Base-by-base conservation (phyloP, 2,329 filamentous ascomycete species). In the Endoconidiophora laricicola region DNA sequence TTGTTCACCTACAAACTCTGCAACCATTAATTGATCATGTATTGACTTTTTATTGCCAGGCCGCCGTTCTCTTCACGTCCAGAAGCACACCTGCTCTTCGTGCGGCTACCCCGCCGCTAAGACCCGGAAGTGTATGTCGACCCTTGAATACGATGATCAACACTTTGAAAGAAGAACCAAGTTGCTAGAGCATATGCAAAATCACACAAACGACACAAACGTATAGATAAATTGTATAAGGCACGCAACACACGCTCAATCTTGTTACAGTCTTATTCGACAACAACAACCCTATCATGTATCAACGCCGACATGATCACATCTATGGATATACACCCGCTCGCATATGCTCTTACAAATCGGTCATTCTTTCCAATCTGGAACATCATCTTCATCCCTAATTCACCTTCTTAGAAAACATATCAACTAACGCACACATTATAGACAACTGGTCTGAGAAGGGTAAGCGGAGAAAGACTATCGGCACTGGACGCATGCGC, bases 361-460 rank as follows among this genome's bases (percentile, higher is more conserved):
- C 5, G 9, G 29, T 33, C 12, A 7, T 33, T 33, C 4, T 33
- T 12, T 33, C 12, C 29, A 12, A 18, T 33, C 9, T 12, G 29
- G 29, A 33, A 12, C 29, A 33, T 33, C 29, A 33, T 33, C 12
- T 33, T 12, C 12, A 9, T 12, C 12, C 7, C 7, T 12, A 53
- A 55, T n/a, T 45, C 39, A 9, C 14, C 44, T 33, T 42, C 45
- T 29, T 23, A 23, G 23, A 41, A 18, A 50, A 37, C 39, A 10
- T 12, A n/a, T 29, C 5, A 33, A 41, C 52, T 53, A 53, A 53
- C 48, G 26, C 20, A 42, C 14, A 16, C 22, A 36, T 10, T 55
- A 67, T 67, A 96, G 90, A 82, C 83, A 95, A 98, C 85, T 98
- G 91, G 91, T 80, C 85, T 71, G 90, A 96, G 81, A 98, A 98